Evolutionary conservation across 441 rosid genomes (phyloP).

Genomic region (Pelargonium cotyledonis): DNA sequence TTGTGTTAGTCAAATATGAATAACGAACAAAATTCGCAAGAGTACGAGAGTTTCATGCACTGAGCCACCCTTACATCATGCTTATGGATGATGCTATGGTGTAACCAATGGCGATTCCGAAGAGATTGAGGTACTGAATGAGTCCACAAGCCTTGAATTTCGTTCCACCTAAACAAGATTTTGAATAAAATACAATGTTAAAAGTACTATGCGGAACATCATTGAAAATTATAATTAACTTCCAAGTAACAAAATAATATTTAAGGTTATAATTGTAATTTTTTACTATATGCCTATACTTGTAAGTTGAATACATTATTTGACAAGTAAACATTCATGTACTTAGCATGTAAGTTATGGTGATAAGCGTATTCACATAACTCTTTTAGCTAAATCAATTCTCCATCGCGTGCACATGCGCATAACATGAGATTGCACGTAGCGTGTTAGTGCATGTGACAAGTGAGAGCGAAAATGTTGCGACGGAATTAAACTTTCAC

Average conservation of each 20-base stretch:
- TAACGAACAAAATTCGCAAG: not conserved
- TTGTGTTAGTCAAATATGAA: not conserved
- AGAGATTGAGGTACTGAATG: conserved; percentile 24
- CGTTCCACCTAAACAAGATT: conserved; percentile 22
- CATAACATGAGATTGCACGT: too few relatives aligned
- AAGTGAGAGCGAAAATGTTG: too few relatives aligned
- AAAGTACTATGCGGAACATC: not conserved
- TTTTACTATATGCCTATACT: too few relatives aligned
- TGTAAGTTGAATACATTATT: conserved; percentile 3
- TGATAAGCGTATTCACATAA: too few relatives aligned
- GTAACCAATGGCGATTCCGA: conserved; percentile 19
- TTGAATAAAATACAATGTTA: not conserved
- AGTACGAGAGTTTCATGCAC: not conserved
- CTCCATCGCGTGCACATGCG: too few relatives aligned
- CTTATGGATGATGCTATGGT: conserved; percentile 28
- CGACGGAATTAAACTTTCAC: not conserved
- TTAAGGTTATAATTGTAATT: too few relatives aligned
- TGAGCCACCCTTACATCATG: conserved; percentile 24
- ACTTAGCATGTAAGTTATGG: too few relatives aligned
- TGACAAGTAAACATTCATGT: too few relatives aligned
- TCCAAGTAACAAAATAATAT: too few relatives aligned
- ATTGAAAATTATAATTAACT: too few relatives aligned
- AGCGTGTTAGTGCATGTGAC: too few relatives aligned
- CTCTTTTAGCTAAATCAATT: too few relatives aligned
- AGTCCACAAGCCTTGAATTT: conserved; percentile 21